Evolutionary conservation across 169 alveolate genomes (phyloP).

Genomic region (Babesia caballi): DNA sequence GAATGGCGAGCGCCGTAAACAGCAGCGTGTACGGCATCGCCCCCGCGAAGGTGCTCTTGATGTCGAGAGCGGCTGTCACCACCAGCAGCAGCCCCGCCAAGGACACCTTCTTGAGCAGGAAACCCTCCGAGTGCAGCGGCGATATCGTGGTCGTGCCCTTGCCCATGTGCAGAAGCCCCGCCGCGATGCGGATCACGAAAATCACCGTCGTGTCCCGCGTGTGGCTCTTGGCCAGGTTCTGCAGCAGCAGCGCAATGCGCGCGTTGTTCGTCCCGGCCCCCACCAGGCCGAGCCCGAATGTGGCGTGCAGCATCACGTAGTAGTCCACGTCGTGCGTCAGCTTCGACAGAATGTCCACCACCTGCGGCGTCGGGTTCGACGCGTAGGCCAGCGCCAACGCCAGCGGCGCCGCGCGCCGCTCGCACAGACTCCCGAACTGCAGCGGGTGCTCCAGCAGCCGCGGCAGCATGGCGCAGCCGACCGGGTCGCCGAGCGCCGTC

Average conservation of each 20-base stretch:
- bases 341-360: constrained; percentile 84
- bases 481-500: constrained; percentile 93
- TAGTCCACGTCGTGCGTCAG: constrained; percentile 96
- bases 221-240: constrained; percentile 93
- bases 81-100: constrained; percentile 91
- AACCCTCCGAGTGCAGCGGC: constrained; percentile 95
- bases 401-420: constrained; percentile 96
- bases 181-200: constrained; percentile 93
- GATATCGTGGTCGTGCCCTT: constrained; percentile 94
- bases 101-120: constrained; percentile 89
- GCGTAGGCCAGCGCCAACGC: constrained; percentile 94
- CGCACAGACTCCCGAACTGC: constrained; percentile 69
- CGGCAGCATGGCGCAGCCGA: constrained; percentile 89
- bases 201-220: constrained; percentile 91
- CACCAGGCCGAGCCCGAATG: constrained; percentile 94
- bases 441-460: constrained; percentile 78
- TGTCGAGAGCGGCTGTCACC: constrained; percentile 87
- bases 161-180: constrained; percentile 93
- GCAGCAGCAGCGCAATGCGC: constrained; percentile 92
- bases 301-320: constrained; percentile 92
- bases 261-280: constrained; percentile 95
- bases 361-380: constrained; percentile 92
- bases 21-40: constrained; percentile 89
- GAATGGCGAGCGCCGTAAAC: constrained; percentile 91
- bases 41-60: constrained; percentile 83